Conservation (phyloP, 768 basidiomycete species). For the Tylopilus subfusipes region DNA sequence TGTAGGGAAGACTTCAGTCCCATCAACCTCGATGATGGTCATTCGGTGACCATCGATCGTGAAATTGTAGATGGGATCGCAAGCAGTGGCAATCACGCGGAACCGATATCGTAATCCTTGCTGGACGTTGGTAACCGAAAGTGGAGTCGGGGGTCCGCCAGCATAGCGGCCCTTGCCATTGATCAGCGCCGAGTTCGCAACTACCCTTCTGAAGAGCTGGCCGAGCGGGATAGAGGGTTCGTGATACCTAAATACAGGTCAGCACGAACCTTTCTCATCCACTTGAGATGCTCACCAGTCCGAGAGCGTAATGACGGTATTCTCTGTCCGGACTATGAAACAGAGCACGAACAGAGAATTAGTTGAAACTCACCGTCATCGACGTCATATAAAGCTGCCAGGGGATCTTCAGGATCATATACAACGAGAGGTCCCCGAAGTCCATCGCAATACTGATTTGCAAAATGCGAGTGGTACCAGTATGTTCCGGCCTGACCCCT, state of each 20-base stretch:
- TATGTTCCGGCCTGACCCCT: too few relatives aligned
- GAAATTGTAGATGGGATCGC: slow-evolving; percentile 28
- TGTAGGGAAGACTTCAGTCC: background rate
- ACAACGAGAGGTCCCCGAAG: slow-evolving; percentile 30
- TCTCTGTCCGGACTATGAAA: slow-evolving; percentile 20
- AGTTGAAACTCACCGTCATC: slow-evolving; percentile 37
- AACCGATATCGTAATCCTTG: slow-evolving; percentile 47
- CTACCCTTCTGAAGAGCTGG: background rate
- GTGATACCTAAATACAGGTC: background rate
- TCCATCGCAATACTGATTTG: too few relatives aligned
- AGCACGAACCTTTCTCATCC: background rate
- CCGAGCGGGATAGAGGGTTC: background rate
- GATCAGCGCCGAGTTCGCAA: slow-evolving; percentile 40
- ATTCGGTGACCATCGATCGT: slow-evolving; percentile 1
- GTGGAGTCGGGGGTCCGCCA: too few relatives aligned
- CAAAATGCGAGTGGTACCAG: too few relatives aligned
- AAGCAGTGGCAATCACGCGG: slow-evolving; percentile 48
- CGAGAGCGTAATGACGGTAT: slow-evolving; percentile 41
- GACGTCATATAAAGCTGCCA: slow-evolving; percentile 41
- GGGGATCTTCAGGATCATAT: too few relatives aligned
- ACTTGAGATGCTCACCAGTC: background rate
- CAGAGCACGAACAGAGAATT: background rate
- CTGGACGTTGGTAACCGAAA: slow-evolving; percentile 45
- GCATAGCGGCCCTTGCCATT: too few relatives aligned
- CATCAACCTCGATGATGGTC: too few relatives aligned